Conservation (phyloP, 192 early-diverging fungal species). For the Thamnidium elegans region DNA sequence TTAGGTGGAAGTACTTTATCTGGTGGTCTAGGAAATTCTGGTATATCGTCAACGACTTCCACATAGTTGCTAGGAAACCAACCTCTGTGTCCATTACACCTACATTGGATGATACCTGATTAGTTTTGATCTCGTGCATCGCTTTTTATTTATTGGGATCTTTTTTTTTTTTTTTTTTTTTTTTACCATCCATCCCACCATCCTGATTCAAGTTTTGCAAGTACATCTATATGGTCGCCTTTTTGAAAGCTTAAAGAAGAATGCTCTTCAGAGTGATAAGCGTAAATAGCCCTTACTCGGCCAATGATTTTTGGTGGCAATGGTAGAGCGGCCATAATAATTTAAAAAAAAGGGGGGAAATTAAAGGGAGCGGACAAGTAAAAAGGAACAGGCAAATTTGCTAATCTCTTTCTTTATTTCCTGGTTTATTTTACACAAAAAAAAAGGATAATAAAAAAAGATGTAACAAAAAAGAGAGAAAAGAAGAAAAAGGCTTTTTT, state of each 20-base stretch:
- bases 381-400: not conserved
- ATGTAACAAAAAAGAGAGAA: not conserved
- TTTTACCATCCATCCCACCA: constrained; percentile 27
- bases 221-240: constrained; percentile 18
- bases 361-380: too few species aligned
- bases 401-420: not conserved
- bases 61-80: constrained; percentile 92
- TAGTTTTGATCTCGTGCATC: not conserved
- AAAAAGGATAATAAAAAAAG: not conserved
- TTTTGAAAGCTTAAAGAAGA: constrained; percentile 11
- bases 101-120: not conserved
- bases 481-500: constrained; percentile 1
- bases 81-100: constrained; percentile 70
- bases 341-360: not conserved
- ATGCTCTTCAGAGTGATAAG: constrained; percentile 3
- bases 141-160: not conserved
- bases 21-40: not conserved
- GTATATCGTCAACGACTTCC: constrained; percentile 39
- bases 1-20: not conserved
- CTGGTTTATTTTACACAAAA: not conserved
- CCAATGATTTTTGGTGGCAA: constrained; percentile 9
- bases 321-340: constrained; percentile 4
- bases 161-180: not conserved
- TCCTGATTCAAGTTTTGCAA: constrained; percentile 22
- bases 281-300: constrained; percentile 15